Percentiles rank a stretch among this genome's conserved stretches.
These are phyloP conservation scores for Endocarpon pusillum DNA, from an alignment of 495 filamentous ascomycete genomes.

Conservation along the genomic window DNA sequence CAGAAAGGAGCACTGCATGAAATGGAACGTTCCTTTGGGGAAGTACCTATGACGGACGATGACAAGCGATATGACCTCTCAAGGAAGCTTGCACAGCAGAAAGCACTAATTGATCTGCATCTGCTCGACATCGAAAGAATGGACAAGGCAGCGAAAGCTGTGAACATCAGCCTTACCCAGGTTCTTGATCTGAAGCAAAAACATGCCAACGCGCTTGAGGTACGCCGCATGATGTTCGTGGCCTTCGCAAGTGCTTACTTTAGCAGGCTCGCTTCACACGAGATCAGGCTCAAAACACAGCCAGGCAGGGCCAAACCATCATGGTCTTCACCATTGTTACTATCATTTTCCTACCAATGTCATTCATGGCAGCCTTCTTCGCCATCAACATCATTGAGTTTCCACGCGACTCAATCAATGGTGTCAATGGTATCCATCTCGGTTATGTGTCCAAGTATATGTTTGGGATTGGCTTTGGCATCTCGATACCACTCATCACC, in stretches of 20 bases:
- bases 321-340: constrained; percentile 64
- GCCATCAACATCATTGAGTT: constrained; percentile 47
- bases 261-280: constrained; percentile 51
- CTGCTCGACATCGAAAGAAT: constrained; percentile 49
- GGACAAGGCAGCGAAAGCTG: constrained; percentile 48
- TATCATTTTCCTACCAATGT: constrained; percentile 48
- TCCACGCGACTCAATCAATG: constrained; percentile 12
- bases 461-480: constrained; percentile 50
- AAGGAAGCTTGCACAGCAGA: constrained; percentile 41
- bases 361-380: constrained; percentile 51
- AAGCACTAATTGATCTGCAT: constrained; percentile 41
- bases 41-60: constrained; percentile 26
- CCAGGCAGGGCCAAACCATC: constrained; percentile 52
- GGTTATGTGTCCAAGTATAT: constrained; percentile 44
- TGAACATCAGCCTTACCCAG: constrained; percentile 45
- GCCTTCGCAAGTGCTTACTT: too few relatives aligned
- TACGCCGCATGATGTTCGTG: too few relatives aligned
- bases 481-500: constrained; percentile 43
- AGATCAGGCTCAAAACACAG: constrained; percentile 46
- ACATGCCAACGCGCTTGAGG: constrained; percentile 54
- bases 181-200: constrained; percentile 47
- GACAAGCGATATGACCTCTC: constrained; percentile 34
- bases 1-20: constrained; percentile 40
- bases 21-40: too few relatives aligned
- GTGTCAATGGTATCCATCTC: constrained; percentile 24